These are phyloP conservation scores for Neurospora sp. DNA, from an alignment of 495 filamentous ascomycete genomes.

Conservation along the genomic window DNA sequence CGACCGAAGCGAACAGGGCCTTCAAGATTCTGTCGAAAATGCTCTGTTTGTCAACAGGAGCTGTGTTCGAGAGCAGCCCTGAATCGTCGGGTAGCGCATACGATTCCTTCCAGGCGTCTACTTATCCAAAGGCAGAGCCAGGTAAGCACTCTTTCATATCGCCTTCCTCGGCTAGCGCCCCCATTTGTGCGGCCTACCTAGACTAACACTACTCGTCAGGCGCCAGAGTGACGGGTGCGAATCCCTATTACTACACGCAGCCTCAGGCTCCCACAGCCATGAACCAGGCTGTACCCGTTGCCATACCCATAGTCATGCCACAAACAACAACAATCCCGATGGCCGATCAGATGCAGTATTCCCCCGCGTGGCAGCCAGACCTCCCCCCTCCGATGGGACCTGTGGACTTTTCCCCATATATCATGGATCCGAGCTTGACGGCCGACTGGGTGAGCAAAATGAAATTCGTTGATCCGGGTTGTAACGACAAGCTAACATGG, in stretches of 20 bases:
- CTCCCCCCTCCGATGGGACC: background rate
- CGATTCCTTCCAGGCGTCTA: background rate
- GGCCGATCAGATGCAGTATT: background rate
- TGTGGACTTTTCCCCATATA: background rate
- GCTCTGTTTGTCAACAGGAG: constrained; percentile 16
- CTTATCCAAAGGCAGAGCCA: background rate
- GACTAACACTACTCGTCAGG: background rate
- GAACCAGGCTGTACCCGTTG: background rate
- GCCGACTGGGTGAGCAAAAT: constrained; percentile 17
- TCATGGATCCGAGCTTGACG: constrained; percentile 8
- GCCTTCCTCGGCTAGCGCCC: background rate
- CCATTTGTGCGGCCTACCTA: background rate
- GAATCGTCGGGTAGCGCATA: constrained; percentile 5
- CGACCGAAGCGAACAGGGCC: constrained; percentile 15
- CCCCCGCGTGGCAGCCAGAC: constrained; percentile 1
- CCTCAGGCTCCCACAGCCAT: background rate
- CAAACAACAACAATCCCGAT: background rate
- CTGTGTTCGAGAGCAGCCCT: constrained; percentile 6
- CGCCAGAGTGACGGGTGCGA: background rate
- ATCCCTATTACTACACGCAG: background rate
- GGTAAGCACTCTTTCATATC: background rate
- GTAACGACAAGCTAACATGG: background rate
- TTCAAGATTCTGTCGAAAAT: constrained; percentile 21
- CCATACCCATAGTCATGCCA: background rate
- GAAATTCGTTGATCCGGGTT: background rate